A percentile compares a stretch with the other conserved stretches of the same genome.
phyloP scores from a whole-genome alignment of 768 basidiomycete species.

The Hericium rajendrae region DNA sequence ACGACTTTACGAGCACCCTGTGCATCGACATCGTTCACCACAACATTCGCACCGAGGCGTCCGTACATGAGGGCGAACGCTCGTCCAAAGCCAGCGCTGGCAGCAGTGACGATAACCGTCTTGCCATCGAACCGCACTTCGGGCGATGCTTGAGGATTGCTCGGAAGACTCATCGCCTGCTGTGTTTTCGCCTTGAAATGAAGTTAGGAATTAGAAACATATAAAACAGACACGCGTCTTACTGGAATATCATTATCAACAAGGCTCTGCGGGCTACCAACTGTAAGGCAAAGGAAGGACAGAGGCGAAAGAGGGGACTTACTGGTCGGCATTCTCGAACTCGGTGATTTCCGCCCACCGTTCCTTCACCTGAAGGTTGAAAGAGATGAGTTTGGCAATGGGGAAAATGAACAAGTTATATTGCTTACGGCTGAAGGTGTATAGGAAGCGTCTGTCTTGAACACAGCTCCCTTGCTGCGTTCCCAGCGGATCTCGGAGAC shows the following conservation, averaged over 20 bases:
- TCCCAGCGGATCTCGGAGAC: conserved; percentile 92
- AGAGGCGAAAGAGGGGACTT: conserved; percentile 19
- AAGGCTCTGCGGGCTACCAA: conserved; percentile 49
- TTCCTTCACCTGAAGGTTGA: conserved; percentile 51
- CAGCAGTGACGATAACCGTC: conserved; percentile 90
- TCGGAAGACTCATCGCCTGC: conserved; percentile 46
- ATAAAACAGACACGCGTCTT: background rate
- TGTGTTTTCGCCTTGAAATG: conserved; percentile 42
- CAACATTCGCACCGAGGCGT: conserved; percentile 89
- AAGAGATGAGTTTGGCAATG: background rate
- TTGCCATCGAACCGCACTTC: conserved; percentile 78
- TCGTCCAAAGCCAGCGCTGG: conserved; percentile 90
- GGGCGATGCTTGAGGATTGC: conserved; percentile 61
- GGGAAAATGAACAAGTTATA: background rate
- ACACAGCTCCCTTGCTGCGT: conserved; percentile 75
- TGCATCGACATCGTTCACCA: conserved; percentile 90
- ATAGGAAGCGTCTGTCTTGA: conserved; percentile 83
- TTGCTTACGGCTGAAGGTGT: conserved; percentile 79
- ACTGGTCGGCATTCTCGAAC: conserved; percentile 66
- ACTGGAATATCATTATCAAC: conserved; percentile 48
- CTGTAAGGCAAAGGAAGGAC: conserved; percentile 5
- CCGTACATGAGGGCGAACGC: conserved; percentile 89
- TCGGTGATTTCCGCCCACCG: conserved; percentile 78
- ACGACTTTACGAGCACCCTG: conserved; percentile 79
- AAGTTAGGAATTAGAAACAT: background rate